phyloP scores from a whole-genome alignment of 768 basidiomycete genomes.

The Hydnomerulius pinastri region DNA sequence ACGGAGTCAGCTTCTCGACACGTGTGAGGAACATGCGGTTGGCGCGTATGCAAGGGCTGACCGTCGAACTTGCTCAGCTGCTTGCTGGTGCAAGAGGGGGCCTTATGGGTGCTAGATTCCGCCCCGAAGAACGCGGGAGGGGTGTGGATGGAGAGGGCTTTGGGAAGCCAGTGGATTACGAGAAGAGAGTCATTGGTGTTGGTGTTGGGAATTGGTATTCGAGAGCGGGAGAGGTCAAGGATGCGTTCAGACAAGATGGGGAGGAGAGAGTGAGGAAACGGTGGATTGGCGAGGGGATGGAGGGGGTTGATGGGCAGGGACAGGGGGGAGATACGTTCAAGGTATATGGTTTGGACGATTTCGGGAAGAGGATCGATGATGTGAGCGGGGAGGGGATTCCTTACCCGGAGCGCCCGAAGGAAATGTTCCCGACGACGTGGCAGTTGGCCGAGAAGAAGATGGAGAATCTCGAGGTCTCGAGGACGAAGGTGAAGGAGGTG shows the following conservation, averaged over 20 bases:
- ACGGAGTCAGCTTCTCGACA: constrained; percentile 27
- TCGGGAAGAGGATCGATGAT: constrained; percentile 23
- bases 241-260: constrained; percentile 13
- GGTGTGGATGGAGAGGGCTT: constrained; percentile 41
- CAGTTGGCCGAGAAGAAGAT: background rate
- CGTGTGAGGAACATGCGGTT: constrained; percentile 39
- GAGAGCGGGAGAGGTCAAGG: constrained; percentile 23
- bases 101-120: constrained; percentile 38
- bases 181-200: constrained; percentile 35
- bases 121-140: constrained; percentile 30
- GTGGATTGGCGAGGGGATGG: background rate
- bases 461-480: background rate
- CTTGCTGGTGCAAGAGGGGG: constrained; percentile 42
- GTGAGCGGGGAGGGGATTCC: constrained; percentile 14
- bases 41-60: constrained; percentile 33
- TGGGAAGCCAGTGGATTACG: constrained; percentile 29
- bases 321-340: constrained; percentile 11
- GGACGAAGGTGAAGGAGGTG: background rate
- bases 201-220: constrained; percentile 37
- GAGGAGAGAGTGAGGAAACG: constrained; percentile 14
- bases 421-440: background rate
- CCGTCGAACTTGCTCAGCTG: constrained; percentile 27
- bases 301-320: background rate
- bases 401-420: constrained; percentile 24
- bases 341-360: constrained; percentile 30